Evolutionary conservation across 306 rosid genomes (phyloP).

Genomic region (cucumber (Cucumis sativus)): Cucumber_9930_V3 NC_026659.2:16684501-16685000

Average conservation of each 20-base stretch:
- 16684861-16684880: too few species aligned
- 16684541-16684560: constrained; percentile 20
- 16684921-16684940: too few species aligned
- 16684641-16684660: neutral
- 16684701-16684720: neutral
- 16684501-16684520: constrained; percentile 17
- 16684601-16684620: constrained; percentile 14
- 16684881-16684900: too few species aligned
- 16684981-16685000: too few species aligned
- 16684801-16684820: too few species aligned
- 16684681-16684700: neutral
- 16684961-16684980: too few species aligned
- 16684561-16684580: constrained; percentile 16
- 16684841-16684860: too few species aligned
- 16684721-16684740: neutral
- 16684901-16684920: too few species aligned
- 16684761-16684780: neutral
- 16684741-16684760: neutral
- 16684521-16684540: constrained; percentile 21
- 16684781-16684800: too few species aligned
- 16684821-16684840: too few species aligned
- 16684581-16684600: constrained; percentile 19
- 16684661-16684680: neutral
- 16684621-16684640: neutral
- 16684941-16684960: too few species aligned